Conservation (phyloP, 2,329 filamentous ascomycete genomes). For the Claviceps pazoutovae region DNA sequence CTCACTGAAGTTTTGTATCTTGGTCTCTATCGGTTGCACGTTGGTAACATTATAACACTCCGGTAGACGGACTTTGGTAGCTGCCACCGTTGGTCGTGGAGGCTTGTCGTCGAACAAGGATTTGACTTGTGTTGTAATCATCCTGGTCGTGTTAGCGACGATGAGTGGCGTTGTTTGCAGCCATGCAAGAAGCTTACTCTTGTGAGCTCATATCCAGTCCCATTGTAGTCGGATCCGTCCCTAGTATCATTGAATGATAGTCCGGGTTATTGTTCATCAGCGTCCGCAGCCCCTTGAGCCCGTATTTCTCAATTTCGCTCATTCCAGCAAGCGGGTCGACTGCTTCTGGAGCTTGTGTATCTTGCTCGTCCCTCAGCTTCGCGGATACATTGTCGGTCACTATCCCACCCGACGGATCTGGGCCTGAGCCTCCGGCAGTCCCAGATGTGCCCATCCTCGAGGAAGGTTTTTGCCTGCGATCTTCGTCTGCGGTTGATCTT, state of each 20-base stretch:
- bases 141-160: conserved; percentile 21
- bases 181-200: conserved; percentile 33
- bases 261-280: conserved; percentile 52
- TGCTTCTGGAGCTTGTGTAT: conserved; percentile 24
- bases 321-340: conserved; percentile 48
- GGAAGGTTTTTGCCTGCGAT: conserved; percentile 30
- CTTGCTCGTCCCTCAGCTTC: conserved; percentile 31
- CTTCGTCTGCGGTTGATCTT: conserved; percentile 11
- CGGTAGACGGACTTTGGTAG: conserved; percentile 41
- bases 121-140: conserved; percentile 45
- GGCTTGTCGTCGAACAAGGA: conserved; percentile 47
- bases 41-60: conserved; percentile 56
- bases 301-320: conserved; percentile 49
- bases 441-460: conserved; percentile 25
- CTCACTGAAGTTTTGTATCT: conserved; percentile 53
- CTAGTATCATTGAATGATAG: conserved; percentile 46
- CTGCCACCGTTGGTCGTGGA: conserved; percentile 37
- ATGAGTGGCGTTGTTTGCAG: background rate
- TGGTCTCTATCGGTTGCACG: conserved; percentile 49
- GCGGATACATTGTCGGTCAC: conserved; percentile 27
- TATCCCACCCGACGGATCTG: conserved; percentile 32
- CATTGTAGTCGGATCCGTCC: conserved; percentile 42
- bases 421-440: conserved; percentile 20
- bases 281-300: conserved; percentile 47
- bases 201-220: conserved; percentile 43